Base-by-base conservation (phyloP, 129 eudicot genomes). In the Daucus carota region DNA sequence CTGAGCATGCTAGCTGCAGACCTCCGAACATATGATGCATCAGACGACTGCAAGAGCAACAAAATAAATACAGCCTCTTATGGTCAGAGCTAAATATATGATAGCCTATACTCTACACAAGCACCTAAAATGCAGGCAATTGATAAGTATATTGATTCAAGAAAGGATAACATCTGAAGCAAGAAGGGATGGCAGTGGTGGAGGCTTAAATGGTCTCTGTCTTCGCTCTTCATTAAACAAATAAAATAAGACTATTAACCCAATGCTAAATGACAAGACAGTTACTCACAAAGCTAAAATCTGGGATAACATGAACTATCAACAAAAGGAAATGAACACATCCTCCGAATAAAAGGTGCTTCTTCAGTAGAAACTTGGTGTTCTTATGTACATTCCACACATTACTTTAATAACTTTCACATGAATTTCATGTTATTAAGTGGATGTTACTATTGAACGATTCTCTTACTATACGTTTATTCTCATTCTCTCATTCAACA, bases 1-100 rank as follows among this genome's bases (percentile, higher is more conserved):
- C 95, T 95, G 70, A 95, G 95, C 99, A 95, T 89, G 87, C 99
- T 95, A 73, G 99, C 97, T 65, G 99, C 99, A 75, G 99, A 92
- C 80, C 88, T 86, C 77, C 77, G 88, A 72, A 84, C 90, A 74
- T 82, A 83, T 60, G 92, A 85, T 76, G 84, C 92, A 78, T 85
- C 90, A 66, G 96, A 82, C 78, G 91, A 82, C 97, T 92, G 88
- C 63, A 63, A 73, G 65, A 24, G 65, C 52, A 73, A 33, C 16
- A 74, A 63, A n/a, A 26, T n/a, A 72, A 33, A 15, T 20, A 6
- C 38, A 62, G 34, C 57, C 36, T 42, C 43, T 28, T 43, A 62
- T 45, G 29, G 32, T 73, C 41, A 32, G n/a, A 12, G 59, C 22
- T 32, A 3, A 33, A 57, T 1, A 57, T 31, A 57, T 15, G 31